phyloP scores from a whole-genome alignment of 495 filamentous ascomycete genomes.

The Beverwykella pulmonaria region DNA sequence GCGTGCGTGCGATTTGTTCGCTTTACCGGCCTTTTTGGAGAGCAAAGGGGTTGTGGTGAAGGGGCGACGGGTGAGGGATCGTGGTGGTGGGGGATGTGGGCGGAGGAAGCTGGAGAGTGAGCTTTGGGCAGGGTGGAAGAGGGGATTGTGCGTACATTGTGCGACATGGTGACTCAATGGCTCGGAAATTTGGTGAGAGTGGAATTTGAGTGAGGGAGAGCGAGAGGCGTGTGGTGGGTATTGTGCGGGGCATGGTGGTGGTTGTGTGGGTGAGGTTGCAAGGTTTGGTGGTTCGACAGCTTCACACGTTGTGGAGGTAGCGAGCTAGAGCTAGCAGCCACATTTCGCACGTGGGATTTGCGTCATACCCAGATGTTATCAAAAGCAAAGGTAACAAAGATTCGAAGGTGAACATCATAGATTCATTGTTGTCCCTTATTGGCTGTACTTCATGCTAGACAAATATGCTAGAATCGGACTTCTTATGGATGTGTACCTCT shows the following conservation, averaged over 20 bases:
- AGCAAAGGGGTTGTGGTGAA: conserved; percentile 36
- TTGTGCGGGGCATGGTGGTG: conserved; percentile 7
- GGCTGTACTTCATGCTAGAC: no score
- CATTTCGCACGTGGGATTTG: not conserved
- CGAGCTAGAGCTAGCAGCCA: not conserved
- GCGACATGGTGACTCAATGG: conserved; percentile 18
- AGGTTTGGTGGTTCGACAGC: conserved; percentile 6
- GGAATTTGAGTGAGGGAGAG: not conserved
- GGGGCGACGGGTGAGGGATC: conserved; percentile 5
- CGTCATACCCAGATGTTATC: not conserved
- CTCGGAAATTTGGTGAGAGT: not conserved
- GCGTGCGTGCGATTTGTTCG: conserved; percentile 33
- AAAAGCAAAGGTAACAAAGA: no score
- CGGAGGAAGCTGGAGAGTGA: conserved; percentile 8
- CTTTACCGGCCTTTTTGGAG: conserved; percentile 48
- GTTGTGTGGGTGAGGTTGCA: not conserved
- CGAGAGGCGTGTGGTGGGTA: conserved; percentile 2
- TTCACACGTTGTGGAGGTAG: not conserved
- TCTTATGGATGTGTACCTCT: no score
- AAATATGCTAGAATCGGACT: no score
- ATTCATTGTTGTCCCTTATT: no score
- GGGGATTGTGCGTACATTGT: conserved; percentile 2
- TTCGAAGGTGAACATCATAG: no score
- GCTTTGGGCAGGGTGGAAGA: not conserved
- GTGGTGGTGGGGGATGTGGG: not conserved